A percentile compares a stretch with the other conserved stretches of the same genome.
Evolutionary conservation across 306 rosid genomes (phyloP).

Genomic region (Senna tora): DNA sequence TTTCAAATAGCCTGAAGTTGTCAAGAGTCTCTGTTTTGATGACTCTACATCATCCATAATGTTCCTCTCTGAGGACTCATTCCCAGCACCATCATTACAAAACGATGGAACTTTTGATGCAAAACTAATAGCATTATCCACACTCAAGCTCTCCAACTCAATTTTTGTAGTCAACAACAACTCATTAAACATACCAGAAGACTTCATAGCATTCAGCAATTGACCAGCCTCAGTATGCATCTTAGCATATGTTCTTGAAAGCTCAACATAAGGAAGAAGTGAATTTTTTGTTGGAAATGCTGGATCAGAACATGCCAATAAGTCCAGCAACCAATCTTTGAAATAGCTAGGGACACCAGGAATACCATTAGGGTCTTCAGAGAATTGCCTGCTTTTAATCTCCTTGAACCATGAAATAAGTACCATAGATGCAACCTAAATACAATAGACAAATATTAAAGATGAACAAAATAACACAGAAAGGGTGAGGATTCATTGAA

Average conservation of each 20-base stretch:
- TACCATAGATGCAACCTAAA: slow-evolving; percentile 88
- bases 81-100: slow-evolving; percentile 51
- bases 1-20: slow-evolving; percentile 93
- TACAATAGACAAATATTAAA: slow-evolving; percentile 24
- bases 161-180: slow-evolving; percentile 47
- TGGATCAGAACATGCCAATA: slow-evolving; percentile 79
- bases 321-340: slow-evolving; percentile 79
- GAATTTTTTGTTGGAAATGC: slow-evolving; percentile 90
- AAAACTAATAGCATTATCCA: slow-evolving; percentile 85
- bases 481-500: slow-evolving; percentile 1
- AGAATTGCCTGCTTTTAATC: slow-evolving; percentile 42
- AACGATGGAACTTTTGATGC: slow-evolving; percentile 75
- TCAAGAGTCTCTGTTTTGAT: slow-evolving; percentile 80
- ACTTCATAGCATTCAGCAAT: slow-evolving; percentile 60
- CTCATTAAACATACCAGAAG: slow-evolving; percentile 61
- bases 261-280: slow-evolving; percentile 81
- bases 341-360: slow-evolving; percentile 45
- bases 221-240: slow-evolving; percentile 89
- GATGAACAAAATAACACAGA: slow-evolving; percentile 11
- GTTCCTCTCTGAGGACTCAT: slow-evolving; percentile 54
- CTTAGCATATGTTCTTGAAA: slow-evolving; percentile 89
- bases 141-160: slow-evolving; percentile 74
- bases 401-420: slow-evolving; percentile 95
- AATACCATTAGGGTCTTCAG: slow-evolving; percentile 44
- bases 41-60: slow-evolving; percentile 77